phyloP scores from a whole-genome alignment of 192 early-diverging fungal species.

The Rhizophagus clarus region DNA sequence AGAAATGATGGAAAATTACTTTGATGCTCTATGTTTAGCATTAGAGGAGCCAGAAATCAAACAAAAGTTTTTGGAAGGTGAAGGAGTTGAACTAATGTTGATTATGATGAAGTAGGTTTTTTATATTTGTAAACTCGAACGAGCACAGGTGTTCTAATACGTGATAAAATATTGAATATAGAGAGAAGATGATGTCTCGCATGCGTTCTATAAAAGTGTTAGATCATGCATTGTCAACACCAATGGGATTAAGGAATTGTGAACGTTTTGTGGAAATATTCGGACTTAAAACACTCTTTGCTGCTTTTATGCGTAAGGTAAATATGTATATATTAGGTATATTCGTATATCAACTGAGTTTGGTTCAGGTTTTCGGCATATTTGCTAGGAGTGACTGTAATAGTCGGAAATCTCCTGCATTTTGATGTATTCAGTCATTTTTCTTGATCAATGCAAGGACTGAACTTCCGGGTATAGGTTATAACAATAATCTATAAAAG shows the following conservation, averaged over 20 bases:
- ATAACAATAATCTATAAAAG: too few species aligned
- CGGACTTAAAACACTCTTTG: constrained; percentile 86
- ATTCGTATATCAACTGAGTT: not conserved
- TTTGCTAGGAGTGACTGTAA: too few species aligned
- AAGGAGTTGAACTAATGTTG: constrained; percentile 92
- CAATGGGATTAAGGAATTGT: constrained; percentile 53
- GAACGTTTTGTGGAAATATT: constrained; percentile 77
- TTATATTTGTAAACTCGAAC: not conserved
- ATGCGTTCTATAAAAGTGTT: constrained; percentile 87
- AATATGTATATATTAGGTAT: not conserved
- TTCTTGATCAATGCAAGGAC: too few species aligned
- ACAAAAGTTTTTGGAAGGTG: constrained; percentile 70
- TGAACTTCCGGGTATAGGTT: too few species aligned
- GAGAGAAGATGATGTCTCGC: constrained; percentile 77
- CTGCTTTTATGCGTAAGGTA: constrained; percentile 81
- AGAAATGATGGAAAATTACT: constrained; percentile 92
- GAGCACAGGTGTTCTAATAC: too few species aligned
- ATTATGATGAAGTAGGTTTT: constrained; percentile 75
- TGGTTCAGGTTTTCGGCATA: too few species aligned
- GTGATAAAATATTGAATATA: constrained; percentile 28
- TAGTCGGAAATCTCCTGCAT: too few species aligned
- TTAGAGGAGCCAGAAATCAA: constrained; percentile 73
- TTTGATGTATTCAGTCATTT: too few species aligned
- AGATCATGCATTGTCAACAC: constrained; percentile 71
- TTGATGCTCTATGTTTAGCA: constrained; percentile 78